These are phyloP conservation scores for Talaromyces sp. DNA, from an alignment of 2,329 filamentous ascomycete genomes.

Conservation along the genomic window DNA sequence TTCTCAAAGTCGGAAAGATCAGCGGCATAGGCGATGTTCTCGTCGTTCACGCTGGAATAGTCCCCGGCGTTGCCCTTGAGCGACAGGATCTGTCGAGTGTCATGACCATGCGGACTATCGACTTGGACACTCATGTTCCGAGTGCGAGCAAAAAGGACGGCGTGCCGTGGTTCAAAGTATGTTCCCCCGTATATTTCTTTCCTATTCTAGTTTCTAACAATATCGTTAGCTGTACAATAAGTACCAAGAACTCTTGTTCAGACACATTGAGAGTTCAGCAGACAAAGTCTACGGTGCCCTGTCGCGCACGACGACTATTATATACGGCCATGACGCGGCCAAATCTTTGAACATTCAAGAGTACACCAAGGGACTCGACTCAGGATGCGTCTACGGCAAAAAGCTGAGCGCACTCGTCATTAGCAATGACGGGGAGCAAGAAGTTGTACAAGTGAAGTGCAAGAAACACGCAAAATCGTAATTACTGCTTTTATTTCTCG, in stretches of 20 bases:
- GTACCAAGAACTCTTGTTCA: slow-evolving; percentile 18
- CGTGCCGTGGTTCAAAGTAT: slow-evolving; percentile 61
- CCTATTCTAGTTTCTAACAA: neutral
- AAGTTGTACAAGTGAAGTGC: slow-evolving; percentile 40
- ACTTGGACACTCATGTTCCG: slow-evolving; percentile 57
- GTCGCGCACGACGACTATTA: slow-evolving; percentile 56
- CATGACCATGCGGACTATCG: slow-evolving; percentile 88
- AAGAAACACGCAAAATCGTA: slow-evolving; percentile 23
- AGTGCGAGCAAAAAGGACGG: slow-evolving; percentile 46
- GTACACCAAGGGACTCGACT: slow-evolving; percentile 82
- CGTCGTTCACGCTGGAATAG: slow-evolving; percentile 80
- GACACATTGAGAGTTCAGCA: neutral
- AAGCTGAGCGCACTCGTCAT: slow-evolving; percentile 74
- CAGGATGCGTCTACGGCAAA: slow-evolving; percentile 71
- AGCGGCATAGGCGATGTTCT: slow-evolving; percentile 58
- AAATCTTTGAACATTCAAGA: slow-evolving; percentile 60
- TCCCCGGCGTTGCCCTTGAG: slow-evolving; percentile 66
- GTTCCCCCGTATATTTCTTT: neutral
- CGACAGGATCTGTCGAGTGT: slow-evolving; percentile 71
- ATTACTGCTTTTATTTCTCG: neutral
- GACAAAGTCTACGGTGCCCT: slow-evolving; percentile 1
- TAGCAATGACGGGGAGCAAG: slow-evolving; percentile 47
- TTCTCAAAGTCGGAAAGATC: slow-evolving; percentile 65
- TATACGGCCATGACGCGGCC: slow-evolving; percentile 84
- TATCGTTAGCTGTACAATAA: slow-evolving; percentile 46